phyloP scores from a whole-genome alignment of 2,329 filamentous ascomycete genomes.

The Pseudocercospora ulei region DNA sequence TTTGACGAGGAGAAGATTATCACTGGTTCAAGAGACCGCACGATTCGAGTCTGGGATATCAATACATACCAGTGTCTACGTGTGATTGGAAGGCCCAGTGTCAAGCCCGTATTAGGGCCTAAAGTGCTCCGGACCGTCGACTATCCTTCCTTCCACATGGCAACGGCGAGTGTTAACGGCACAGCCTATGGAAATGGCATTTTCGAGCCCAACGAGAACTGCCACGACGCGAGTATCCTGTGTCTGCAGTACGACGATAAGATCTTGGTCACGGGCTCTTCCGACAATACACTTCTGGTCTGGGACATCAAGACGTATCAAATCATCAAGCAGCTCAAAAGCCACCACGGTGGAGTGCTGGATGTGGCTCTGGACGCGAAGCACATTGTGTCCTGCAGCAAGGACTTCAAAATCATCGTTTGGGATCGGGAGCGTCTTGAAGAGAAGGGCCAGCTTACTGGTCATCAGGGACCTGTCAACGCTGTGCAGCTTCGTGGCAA shows the following conservation, averaged over 20 bases:
- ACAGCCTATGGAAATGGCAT: conserved; percentile 41
- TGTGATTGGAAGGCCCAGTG: conserved; percentile 69
- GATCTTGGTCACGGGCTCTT: conserved; percentile 90
- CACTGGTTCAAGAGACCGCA: conserved; percentile 88
- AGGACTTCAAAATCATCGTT: conserved; percentile 85
- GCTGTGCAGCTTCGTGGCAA: conserved; percentile 91
- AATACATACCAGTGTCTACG: conserved; percentile 74
- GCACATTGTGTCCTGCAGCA: conserved; percentile 93
- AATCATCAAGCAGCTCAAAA: conserved; percentile 65
- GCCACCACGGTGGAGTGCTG: conserved; percentile 79
- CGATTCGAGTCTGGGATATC: conserved; percentile 93
- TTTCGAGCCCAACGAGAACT: conserved; percentile 43
- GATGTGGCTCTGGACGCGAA: conserved; percentile 87
- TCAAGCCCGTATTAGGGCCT: conserved; percentile 43
- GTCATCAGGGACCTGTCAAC: conserved; percentile 87
- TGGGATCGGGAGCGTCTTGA: conserved; percentile 77
- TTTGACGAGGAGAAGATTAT: conserved; percentile 98
- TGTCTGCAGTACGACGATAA: conserved; percentile 90
- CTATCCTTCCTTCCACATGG: conserved; percentile 35
- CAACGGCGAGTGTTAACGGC: conserved; percentile 41
- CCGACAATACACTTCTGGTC: conserved; percentile 81
- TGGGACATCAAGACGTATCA: conserved; percentile 76
- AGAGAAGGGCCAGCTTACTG: conserved; percentile 67
- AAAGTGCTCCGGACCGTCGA: conserved; percentile 39
- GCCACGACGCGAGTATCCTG: conserved; percentile 85